phyloP scores from a whole-genome alignment of 176 grass and related monocot species.

The Triticum timopheevii region DNA sequence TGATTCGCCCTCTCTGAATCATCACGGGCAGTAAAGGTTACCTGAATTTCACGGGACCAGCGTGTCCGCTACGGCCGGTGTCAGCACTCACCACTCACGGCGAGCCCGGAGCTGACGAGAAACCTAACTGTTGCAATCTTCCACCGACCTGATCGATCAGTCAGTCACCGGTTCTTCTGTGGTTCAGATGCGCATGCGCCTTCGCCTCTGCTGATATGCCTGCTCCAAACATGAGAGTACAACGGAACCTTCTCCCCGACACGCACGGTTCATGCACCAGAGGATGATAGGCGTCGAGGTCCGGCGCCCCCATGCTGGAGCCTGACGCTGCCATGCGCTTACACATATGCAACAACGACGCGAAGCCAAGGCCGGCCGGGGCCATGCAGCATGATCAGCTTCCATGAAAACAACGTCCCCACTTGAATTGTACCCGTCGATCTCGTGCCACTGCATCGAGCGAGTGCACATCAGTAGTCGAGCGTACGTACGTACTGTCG shows the following conservation, averaged over 20 bases:
- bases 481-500: not conserved
- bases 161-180: not conserved
- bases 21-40: not conserved
- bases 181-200: not conserved
- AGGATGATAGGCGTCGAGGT: not conserved
- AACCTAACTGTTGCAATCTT: not conserved
- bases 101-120: not conserved
- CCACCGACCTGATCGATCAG: not conserved
- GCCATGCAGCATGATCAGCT: conserved; percentile 23
- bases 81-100: not conserved
- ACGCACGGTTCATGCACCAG: not conserved
- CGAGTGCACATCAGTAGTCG: not conserved
- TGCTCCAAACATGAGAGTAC: conserved; percentile 14
- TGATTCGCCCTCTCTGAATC: not conserved
- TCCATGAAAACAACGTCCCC: conserved; percentile 17
- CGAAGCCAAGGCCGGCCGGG: conserved; percentile 18
- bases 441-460: not conserved
- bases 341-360: conserved; percentile 11
- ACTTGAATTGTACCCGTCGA: not conserved
- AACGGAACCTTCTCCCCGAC: conserved; percentile 7
- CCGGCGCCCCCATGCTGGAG: conserved; percentile 1
- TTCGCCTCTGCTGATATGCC: conserved; percentile 1
- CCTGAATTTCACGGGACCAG: not conserved
- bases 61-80: not conserved
- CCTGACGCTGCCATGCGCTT: not conserved